phyloP scores from a whole-genome alignment of 345 rosid species.

The Noccaea caerulescens region DNA sequence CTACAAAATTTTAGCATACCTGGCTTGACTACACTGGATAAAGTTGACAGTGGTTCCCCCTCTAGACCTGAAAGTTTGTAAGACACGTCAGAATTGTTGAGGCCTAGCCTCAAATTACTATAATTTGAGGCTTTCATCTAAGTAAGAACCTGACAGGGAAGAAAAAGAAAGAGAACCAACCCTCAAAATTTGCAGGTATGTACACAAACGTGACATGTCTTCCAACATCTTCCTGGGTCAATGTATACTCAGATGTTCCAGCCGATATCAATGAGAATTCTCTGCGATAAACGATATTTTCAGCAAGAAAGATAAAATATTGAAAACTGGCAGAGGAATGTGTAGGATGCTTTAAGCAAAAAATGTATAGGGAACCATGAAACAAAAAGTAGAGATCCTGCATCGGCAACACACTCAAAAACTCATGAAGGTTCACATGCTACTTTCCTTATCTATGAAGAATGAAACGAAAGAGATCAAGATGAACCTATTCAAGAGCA shows the following conservation, averaged over 20 bases:
- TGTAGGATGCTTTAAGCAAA: constrained; percentile 12
- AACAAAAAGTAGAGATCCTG: constrained; percentile 18
- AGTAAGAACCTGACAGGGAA: constrained; percentile 11
- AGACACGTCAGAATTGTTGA: constrained; percentile 21
- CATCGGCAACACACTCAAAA: constrained; percentile 11
- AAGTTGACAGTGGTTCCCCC: constrained; percentile 69
- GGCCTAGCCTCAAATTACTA: constrained; percentile 15
- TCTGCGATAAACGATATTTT: constrained; percentile 47
- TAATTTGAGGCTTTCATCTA: constrained; percentile 13
- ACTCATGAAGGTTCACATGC: constrained; percentile 13
- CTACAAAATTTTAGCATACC: constrained; percentile 51
- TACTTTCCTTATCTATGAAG: constrained; percentile 5
- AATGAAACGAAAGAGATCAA: constrained; percentile 5
- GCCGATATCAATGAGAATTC: constrained; percentile 59
- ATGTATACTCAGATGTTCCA: constrained; percentile 82
- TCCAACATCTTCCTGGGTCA: constrained; percentile 91
- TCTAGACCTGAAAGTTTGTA: constrained; percentile 71
- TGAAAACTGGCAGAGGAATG: constrained; percentile 10
- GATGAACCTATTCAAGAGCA: neutral
- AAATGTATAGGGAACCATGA: constrained; percentile 13
- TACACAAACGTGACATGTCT: constrained; percentile 70
- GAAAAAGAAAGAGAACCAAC: constrained; percentile 47
- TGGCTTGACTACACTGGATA: constrained; percentile 71
- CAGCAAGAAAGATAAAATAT: constrained; percentile 8
- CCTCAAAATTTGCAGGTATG: constrained; percentile 93